Evolutionary conservation across 768 basidiomycete species (phyloP).

Genomic region (Hortiboletus flavorubellus): DNA sequence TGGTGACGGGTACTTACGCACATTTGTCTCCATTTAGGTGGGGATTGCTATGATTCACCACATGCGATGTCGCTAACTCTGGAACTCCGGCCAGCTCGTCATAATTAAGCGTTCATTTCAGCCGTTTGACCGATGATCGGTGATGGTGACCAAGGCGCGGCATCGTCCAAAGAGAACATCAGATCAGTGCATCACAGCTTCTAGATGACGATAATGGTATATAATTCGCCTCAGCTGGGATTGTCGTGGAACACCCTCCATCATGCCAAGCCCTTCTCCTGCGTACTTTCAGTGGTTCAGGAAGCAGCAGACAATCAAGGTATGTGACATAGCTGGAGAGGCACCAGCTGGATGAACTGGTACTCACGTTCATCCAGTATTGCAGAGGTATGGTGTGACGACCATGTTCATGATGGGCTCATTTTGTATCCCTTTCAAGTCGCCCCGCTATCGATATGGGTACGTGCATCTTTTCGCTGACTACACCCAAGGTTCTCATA

Average conservation of each 20-base stretch:
- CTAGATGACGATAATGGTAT: not conserved
- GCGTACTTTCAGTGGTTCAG: not conserved
- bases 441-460: constrained; percentile 11
- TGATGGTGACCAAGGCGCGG: no score
- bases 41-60: no score
- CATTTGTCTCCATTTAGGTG: no score
- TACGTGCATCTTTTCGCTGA: not conserved
- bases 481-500: not conserved
- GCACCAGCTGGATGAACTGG: no score
- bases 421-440: constrained; percentile 2
- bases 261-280: not conserved
- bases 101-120: no score
- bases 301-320: constrained; percentile 11
- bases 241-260: not conserved
- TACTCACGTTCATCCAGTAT: not conserved
- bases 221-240: not conserved
- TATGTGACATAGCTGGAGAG: not conserved
- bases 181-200: not conserved
- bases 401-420: not conserved
- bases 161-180: not conserved
- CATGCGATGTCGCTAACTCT: no score
- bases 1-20: no score
- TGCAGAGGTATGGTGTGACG: constrained; percentile 1
- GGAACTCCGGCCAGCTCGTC: no score
- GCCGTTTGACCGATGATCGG: no score